Percentiles rank a stretch among this genome's conserved stretches.
Evolutionary conservation across 2,329 filamentous ascomycete genomes (phyloP).

Genomic region (Paecilomyces fulvus): DNA sequence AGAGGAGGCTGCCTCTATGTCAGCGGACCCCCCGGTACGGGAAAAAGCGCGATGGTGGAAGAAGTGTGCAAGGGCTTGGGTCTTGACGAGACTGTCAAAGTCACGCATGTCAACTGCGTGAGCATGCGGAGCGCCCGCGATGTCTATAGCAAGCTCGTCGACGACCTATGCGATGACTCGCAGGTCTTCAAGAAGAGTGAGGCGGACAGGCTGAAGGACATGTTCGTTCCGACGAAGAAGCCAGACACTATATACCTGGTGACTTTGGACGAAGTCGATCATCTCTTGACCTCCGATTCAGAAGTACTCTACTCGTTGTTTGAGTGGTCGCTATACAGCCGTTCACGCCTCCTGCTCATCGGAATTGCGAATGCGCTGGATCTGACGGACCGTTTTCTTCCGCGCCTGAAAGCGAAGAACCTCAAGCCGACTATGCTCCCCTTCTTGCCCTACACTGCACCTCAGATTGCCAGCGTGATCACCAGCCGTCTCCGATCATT

Average conservation of each 20-base stretch:
- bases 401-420: slow-evolving; percentile 84
- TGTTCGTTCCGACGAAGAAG: slow-evolving; percentile 59
- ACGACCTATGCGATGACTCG: slow-evolving; percentile 56
- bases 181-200: slow-evolving; percentile 59
- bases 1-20: slow-evolving; percentile 83
- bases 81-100: slow-evolving; percentile 48
- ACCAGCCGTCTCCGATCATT: slow-evolving; percentile 72
- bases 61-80: slow-evolving; percentile 61
- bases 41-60: slow-evolving; percentile 88
- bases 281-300: slow-evolving; percentile 78
- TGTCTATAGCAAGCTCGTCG: slow-evolving; percentile 70
- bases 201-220: slow-evolving; percentile 56
- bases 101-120: slow-evolving; percentile 91
- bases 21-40: slow-evolving; percentile 89
- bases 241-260: slow-evolving; percentile 61
- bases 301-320: slow-evolving; percentile 91
- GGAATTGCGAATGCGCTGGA: slow-evolving; percentile 96
- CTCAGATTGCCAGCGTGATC: slow-evolving; percentile 81
- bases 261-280: slow-evolving; percentile 89
- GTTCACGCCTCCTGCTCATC: slow-evolving; percentile 72
- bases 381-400: slow-evolving; percentile 87
- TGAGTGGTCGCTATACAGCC: slow-evolving; percentile 81
- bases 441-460: slow-evolving; percentile 83
- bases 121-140: slow-evolving; percentile 84
- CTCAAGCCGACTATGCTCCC: slow-evolving; percentile 82